Conservation (phyloP, 1,284 basidiomycete species). For the Boletellus deceptivus region DNA sequence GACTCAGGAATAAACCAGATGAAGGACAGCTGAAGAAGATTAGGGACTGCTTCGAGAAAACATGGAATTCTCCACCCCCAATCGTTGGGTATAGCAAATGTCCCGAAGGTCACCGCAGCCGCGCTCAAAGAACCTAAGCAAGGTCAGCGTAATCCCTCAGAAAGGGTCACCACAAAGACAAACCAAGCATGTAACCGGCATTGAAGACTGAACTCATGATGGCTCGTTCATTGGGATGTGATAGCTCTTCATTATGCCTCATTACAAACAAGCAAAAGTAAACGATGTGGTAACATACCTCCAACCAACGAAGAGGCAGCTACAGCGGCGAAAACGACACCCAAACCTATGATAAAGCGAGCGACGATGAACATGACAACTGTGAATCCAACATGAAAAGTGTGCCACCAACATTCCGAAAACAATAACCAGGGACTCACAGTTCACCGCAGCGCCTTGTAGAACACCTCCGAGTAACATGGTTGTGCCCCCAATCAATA, state of each 20-base stretch:
- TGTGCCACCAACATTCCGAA: background rate
- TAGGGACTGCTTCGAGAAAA: background rate
- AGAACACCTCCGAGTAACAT: conserved; percentile 2
- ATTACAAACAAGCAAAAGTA: no score
- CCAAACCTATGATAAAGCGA: conserved; percentile 10
- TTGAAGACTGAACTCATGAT: conserved; percentile 12
- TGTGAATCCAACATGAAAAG: background rate
- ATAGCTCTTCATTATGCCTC: conserved; percentile 9
- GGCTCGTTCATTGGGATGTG: conserved; percentile 20
- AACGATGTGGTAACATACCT: background rate
- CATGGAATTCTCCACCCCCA: conserved; percentile 37
- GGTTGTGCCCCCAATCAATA: conserved; percentile 3
- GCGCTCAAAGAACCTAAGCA: conserved; percentile 5
- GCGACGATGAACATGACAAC: conserved; percentile 6
- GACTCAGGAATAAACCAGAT: conserved; percentile 4
- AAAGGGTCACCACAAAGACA: no score
- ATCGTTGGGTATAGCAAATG: conserved; percentile 45
- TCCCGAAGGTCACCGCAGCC: conserved; percentile 42
- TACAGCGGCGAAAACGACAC: conserved; percentile 2
- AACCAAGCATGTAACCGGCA: no score
- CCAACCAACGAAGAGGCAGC: conserved; percentile 12
- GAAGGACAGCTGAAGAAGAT: background rate
- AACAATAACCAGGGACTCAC: background rate
- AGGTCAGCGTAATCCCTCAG: background rate
- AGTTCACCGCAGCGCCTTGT: conserved; percentile 9